These are phyloP conservation scores for sunflower (Helianthus annuus) DNA, from an alignment of 129 eudicot species.

Conservation along the genomic window HanXRQr2.0-SUNRISE NC_035441.2:19157131-19157630, in stretches of 20 bases:
- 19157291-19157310: too few relatives aligned
- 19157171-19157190: too few relatives aligned
- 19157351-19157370: too few relatives aligned
- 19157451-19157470: conserved; percentile 60
- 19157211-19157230: too few relatives aligned
- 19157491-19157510: conserved; percentile 75
- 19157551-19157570: conserved; percentile 26
- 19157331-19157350: too few relatives aligned
- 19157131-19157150: too few relatives aligned
- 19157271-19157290: too few relatives aligned
- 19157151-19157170: too few relatives aligned
- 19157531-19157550: conserved; percentile 44
- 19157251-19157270: too few relatives aligned
- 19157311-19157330: too few relatives aligned
- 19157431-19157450: conserved; percentile 29
- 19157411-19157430: conserved; percentile 55
- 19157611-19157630: conserved; percentile 43
- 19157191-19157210: too few relatives aligned
- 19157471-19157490: conserved; percentile 70
- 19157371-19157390: neutral
- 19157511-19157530: conserved; percentile 64
- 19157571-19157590: conserved; percentile 60
- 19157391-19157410: neutral
- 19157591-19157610: conserved; percentile 55
- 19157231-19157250: too few relatives aligned